phyloP scores from a whole-genome alignment of 306 rosid species.

The Mimosa pudica region DNA sequence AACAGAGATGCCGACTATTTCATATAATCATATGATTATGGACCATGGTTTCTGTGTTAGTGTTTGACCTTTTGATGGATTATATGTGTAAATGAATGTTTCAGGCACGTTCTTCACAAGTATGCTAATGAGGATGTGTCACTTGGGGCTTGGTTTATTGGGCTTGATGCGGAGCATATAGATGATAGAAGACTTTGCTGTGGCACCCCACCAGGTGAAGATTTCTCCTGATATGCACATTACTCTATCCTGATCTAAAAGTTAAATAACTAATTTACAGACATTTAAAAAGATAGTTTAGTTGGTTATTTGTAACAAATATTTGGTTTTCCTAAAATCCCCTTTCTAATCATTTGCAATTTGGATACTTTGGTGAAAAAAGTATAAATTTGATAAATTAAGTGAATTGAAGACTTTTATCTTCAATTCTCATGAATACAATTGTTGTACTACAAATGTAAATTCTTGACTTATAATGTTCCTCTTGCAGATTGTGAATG shows the following conservation, averaged over 20 bases:
- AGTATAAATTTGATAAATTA: no score
- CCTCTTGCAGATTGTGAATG: constrained; percentile 92
- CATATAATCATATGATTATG: neutral
- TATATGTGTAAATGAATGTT: constrained; percentile 18
- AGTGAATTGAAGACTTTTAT: no score
- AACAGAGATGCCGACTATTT: neutral
- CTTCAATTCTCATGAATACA: constrained; percentile 17
- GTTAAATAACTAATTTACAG: no score
- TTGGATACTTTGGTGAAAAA: no score
- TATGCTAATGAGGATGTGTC: constrained; percentile 98
- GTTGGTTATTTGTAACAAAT: no score
- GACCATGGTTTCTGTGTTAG: neutral
- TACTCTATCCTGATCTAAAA: neutral
- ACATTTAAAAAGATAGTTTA: no score
- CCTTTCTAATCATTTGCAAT: no score
- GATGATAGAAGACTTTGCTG: constrained; percentile 95
- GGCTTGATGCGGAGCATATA: constrained; percentile 88
- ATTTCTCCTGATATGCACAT: neutral
- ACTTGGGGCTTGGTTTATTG: constrained; percentile 95
- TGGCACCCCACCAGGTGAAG: constrained; percentile 95
- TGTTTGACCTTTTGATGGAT: neutral
- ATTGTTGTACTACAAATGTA: neutral
- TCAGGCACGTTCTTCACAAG: constrained; percentile 93
- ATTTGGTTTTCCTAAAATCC: no score
- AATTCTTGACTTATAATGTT: constrained; percentile 22